Evolutionary conservation across 2,329 filamentous ascomycete genomes (phyloP), one percentile per base, ranked within the genome.

Genomic region (Ophiostoma piceae): DNA sequence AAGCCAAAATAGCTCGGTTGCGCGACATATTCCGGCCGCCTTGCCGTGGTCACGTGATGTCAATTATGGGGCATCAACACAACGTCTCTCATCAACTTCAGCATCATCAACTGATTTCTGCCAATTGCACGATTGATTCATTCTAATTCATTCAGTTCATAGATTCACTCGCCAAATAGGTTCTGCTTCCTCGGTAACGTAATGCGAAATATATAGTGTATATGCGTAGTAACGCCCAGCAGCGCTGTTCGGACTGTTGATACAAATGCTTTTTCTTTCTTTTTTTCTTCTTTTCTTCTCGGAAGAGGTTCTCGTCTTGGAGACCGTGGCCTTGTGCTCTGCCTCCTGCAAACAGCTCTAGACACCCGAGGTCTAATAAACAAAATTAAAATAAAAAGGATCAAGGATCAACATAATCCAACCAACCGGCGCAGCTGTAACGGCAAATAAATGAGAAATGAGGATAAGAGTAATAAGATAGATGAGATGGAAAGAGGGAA

Each of bases 11-110:
- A 71, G 68, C 71, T 70, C 71, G 70, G 70, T 43, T 70, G 71
- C 71, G 71, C 71, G 71, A 70, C 71, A 70, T 70, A 70, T 71
- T 69, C 71, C 71, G 68, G 68, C 68, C 62, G 62, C 68, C 32
- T 62, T 54, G 43, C 47, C 35, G 4, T 51, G 2, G 19, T 70
- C 71, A 71, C 71, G 71, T 71, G 71, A 67, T 51, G 19, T 2
- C 26, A 32, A 32, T 29, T 65, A 54, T 26, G 57, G 51, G 37
- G 29, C 41, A 51, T 22, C 54, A 47, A 60, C 37, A 2, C 26
- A 29, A 29, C 26, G 26, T 29, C 26, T 29, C 26, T 29, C 26
- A 29, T 29, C 26, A 29, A 29, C 26, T 29, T 32, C 32, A 11
- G 9, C 39, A 16, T 11, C 11, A 41, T 12, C 39, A 41, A 3